phyloP scores from a whole-genome alignment of 108 stramenopile species.

The Nitzschia putrida region DNA sequence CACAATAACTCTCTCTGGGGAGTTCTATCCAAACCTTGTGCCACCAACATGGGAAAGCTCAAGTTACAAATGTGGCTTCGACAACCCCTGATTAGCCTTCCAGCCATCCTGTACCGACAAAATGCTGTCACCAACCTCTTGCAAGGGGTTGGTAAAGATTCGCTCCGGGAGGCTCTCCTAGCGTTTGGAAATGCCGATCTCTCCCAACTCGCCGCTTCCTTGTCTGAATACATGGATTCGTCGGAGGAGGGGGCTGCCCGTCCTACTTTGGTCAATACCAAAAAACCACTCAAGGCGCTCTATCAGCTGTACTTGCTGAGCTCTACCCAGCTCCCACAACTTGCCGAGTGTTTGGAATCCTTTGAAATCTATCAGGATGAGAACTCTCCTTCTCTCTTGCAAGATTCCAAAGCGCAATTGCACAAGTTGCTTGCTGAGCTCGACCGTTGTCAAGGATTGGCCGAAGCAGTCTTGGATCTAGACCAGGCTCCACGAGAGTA shows the following conservation, averaged over 20 bases:
- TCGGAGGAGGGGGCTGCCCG: neutral
- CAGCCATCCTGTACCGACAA: slow-evolving; percentile 60
- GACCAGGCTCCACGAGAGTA: slow-evolving; percentile 86
- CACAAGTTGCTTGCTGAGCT: slow-evolving; percentile 39
- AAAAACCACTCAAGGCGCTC: slow-evolving; percentile 67
- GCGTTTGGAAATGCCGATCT: slow-evolving; percentile 52
- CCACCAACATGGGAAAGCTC: slow-evolving; percentile 73
- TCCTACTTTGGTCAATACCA: slow-evolving; percentile 37
- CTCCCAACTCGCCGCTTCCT: slow-evolving; percentile 35
- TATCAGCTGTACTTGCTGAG: slow-evolving; percentile 76
- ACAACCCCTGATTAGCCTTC: slow-evolving; percentile 72
- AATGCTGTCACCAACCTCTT: slow-evolving; percentile 68
- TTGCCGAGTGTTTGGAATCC: slow-evolving; percentile 52
- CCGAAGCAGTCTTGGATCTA: slow-evolving; percentile 78
- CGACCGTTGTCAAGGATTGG: slow-evolving; percentile 44
- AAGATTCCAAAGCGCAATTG: slow-evolving; percentile 14
- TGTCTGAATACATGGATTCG: slow-evolving; percentile 22
- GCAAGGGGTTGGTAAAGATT: slow-evolving; percentile 63
- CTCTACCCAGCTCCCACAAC: slow-evolving; percentile 55
- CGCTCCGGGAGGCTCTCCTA: slow-evolving; percentile 65
- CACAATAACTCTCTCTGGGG: slow-evolving; percentile 72
- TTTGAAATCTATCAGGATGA: slow-evolving; percentile 15
- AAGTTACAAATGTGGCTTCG: slow-evolving; percentile 73
- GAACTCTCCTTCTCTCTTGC: slow-evolving; percentile 7
- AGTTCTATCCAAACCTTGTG: slow-evolving; percentile 59